Base-by-base conservation (phyloP, 2,329 filamentous ascomycete genomes). In the Fusarium tjaetaba region DNA sequence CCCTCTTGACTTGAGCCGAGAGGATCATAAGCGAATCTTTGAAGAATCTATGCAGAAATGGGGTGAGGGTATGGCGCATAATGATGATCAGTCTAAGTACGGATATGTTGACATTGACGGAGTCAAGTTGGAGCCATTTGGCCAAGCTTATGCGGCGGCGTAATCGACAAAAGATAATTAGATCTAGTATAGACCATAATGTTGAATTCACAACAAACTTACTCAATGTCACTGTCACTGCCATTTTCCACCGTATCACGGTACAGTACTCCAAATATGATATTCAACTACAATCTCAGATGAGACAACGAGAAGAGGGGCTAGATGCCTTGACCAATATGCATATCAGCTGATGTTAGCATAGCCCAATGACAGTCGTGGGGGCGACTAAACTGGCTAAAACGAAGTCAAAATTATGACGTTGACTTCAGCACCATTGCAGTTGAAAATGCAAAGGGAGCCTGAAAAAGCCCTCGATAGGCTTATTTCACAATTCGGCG, bases 1-100 rank as follows among this genome's bases (percentile, higher is more conserved):
- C 89, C 91, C 82, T 91, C 89, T 61, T 88, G 91, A 16, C 89
- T 89, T 30, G 88, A 91, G 81, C 34, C 66, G 78, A 8, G 79
- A 82, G 6, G 77, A 82, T 15, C 75, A 83, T 45, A 73, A 74
- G 26, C 68, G 76, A 20, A 68, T 75, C 0, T 83, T 83, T 34
- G 53, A 79, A 15, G 67, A 72, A 34, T 78, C 80, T 2, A 45
- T 83, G 65, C 46, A 71, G 36, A 72, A 79, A 24, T 84, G 81
- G 80, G 28, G 48, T 13, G 48, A 79, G 61, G 65, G 62, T n/a
- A 82, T 80, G 80, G 73, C 72, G 6, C 49, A 79, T 22, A 79
- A 83, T 60, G 59, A 68, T 11, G 80, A 83, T 32, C 72, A 76
- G 10, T 77, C 77, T 5, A 81, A 78, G 61, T 81, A 74, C 39